Evolutionary conservation across 148 eudicot species (phyloP).

Genomic region (Vaccinium vitisidaea): DNA sequence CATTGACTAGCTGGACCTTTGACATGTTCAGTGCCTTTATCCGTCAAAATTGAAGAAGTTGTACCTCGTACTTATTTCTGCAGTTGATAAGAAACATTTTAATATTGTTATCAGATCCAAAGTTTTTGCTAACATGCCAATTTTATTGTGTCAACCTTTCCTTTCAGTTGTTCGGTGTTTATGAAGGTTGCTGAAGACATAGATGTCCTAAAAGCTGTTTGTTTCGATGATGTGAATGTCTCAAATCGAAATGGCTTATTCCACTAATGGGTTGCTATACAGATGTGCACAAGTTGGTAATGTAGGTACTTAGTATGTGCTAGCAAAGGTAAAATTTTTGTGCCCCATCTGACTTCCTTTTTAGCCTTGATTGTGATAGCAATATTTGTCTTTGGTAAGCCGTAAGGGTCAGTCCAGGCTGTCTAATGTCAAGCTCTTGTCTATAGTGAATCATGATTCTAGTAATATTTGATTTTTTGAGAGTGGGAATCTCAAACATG

Average conservation of each 20-base stretch:
- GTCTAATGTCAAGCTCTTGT: neutral
- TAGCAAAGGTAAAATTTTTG: neutral
- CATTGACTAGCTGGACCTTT: neutral
- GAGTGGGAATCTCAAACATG: neutral
- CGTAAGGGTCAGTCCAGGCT: neutral
- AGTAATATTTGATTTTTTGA: neutral
- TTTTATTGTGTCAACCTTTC: neutral
- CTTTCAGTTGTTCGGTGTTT: neutral
- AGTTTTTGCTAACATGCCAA: neutral
- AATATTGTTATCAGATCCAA: neutral
- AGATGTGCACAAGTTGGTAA: constrained; percentile 18
- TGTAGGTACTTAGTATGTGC: neutral
- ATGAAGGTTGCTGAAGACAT: neutral
- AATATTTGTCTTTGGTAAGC: neutral
- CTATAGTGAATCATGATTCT: neutral
- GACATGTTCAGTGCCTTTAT: neutral
- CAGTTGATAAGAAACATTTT: neutral
- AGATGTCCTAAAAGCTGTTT: constrained; percentile 5
- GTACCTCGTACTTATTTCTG: neutral
- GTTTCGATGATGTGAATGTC: neutral
- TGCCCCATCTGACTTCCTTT: neutral
- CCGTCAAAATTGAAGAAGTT: neutral
- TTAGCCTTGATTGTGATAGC: neutral
- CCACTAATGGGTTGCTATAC: constrained; percentile 10
- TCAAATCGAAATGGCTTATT: neutral